Conservation (phyloP, 805 yeast genomes). For the Wickerhamiella sorbophila region DNA sequence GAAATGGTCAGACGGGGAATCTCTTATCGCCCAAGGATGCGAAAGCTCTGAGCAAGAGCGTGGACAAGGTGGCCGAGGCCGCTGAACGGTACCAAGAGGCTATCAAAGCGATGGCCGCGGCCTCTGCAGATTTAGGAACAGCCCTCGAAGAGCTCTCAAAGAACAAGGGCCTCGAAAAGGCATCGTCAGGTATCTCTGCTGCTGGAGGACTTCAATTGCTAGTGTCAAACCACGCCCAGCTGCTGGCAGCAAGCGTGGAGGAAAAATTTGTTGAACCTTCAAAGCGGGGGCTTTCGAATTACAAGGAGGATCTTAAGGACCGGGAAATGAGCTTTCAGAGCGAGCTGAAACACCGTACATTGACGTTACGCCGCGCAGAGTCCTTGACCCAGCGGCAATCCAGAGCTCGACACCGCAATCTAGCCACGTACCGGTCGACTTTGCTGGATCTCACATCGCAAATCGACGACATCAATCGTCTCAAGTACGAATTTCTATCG, state of each 20-base stretch:
- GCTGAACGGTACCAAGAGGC: constrained; percentile 36
- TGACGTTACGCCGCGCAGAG: constrained; percentile 44
- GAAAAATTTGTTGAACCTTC: constrained; percentile 44
- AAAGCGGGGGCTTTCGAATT: constrained; percentile 30
- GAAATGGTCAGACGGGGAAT: constrained; percentile 6
- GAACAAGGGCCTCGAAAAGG: constrained; percentile 44
- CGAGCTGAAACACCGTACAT: constrained; percentile 39
- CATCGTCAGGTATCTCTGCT: constrained; percentile 49
- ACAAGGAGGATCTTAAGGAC: constrained; percentile 30
- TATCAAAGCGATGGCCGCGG: constrained; percentile 34
- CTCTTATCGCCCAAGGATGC: constrained; percentile 6
- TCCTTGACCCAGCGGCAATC: constrained; percentile 44
- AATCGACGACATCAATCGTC: constrained; percentile 61
- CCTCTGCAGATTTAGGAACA: constrained; percentile 58
- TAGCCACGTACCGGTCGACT: constrained; percentile 52
- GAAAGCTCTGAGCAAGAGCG: not conserved
- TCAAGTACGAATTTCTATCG: constrained; percentile 62
- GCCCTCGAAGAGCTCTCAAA: constrained; percentile 53
- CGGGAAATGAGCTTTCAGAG: constrained; percentile 42
- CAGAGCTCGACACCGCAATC: constrained; percentile 45
- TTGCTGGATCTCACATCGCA: constrained; percentile 54
- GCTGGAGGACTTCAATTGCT: constrained; percentile 69
- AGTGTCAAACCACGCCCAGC: constrained; percentile 62
- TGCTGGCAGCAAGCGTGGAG: constrained; percentile 44
- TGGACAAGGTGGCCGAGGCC: constrained; percentile 34